A percentile compares a stretch with the other conserved stretches of the same genome.
These are phyloP conservation scores for Neoscytalidium dimidiatum DNA, from an alignment of 2,329 filamentous ascomycete genomes.

Conservation along the genomic window DNA sequence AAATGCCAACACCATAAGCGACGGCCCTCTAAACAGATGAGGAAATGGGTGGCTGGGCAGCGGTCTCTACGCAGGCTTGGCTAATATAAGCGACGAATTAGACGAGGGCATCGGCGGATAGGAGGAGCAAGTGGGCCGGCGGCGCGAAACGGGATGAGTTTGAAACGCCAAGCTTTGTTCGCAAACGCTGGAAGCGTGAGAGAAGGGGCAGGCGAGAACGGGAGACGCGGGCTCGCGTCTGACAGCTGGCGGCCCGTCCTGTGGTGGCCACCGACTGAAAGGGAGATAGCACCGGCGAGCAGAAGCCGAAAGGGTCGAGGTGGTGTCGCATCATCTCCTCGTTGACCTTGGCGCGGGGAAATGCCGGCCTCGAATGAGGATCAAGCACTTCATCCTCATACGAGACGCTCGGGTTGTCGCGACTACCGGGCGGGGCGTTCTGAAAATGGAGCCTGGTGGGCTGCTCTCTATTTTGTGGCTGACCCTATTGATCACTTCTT, in stretches of 20 bases:
- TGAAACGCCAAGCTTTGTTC: conserved; percentile 5
- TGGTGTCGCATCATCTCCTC: background rate
- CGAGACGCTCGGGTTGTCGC: no score
- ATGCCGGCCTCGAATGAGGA: background rate
- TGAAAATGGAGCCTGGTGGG: no score
- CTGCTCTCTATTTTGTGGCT: no score
- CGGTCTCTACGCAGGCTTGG: background rate
- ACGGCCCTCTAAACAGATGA: background rate
- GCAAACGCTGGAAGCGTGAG: background rate
- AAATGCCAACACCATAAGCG: conserved; percentile 9
- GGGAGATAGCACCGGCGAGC: background rate
- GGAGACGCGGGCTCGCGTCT: background rate
- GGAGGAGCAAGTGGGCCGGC: background rate
- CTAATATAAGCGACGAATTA: background rate
- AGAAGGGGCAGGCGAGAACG: background rate
- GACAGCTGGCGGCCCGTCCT: background rate
- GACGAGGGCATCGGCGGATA: background rate
- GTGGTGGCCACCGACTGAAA: background rate
- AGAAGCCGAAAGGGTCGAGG: background rate
- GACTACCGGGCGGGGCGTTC: background rate
- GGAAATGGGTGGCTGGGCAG: conserved; percentile 6
- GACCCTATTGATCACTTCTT: no score
- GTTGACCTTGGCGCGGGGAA: background rate
- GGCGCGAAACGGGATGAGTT: background rate
- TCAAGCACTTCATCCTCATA: background rate